Evolutionary conservation across 1,284 basidiomycete genomes (phyloP), one percentile per base, ranked within the genome.

Genomic region (Rugosomyces carneus): DNA sequence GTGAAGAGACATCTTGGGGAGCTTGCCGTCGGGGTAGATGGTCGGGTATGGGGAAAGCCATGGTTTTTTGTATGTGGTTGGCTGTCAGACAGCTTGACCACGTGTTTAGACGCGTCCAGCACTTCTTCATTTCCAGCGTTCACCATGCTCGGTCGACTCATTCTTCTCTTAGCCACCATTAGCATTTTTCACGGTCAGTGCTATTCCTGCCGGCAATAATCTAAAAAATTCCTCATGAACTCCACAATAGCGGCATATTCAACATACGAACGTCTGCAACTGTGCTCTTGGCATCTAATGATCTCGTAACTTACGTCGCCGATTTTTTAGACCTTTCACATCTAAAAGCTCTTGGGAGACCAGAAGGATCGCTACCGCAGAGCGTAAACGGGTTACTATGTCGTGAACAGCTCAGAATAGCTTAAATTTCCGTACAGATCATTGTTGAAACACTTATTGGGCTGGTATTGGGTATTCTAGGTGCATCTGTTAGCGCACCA

Each of bases 1-100:
- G 70, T 0, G 83, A 83, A 13, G 84, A 81, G 7, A 81, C 73
- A 63, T 86, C 83, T 54, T 78, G 74, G 31, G 71, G 67, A 53
- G 65, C 58, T 44, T 70, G 66, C 52, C 64, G 65, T 40, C 79
- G 76, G 20, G 84, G 84, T 35, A 87, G 69, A 63, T 88, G 84
- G 13, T 76, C 61, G 49, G 84, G 84, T 51, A 85, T 57, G 44
- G 78, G 76, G 62, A 87, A 86, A 29, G 84, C 79, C 84, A 89
- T 89, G 43, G 34, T 23, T 23, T 32, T 23, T 23, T 23, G 21
- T 23, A 7, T 3, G 41, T 44, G 45, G 48, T 37, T 44, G 27
- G 45, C 47, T 40, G 34, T 42, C 29, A 31, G 37, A 47, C 51
- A 49, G 39, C 47, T 40, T 27, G 32, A 48, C 31, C 39, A 51